Conservation (phyloP, 805 yeast species). For the baker's yeast (Saccharomyces cerevisiae) region DNA sequence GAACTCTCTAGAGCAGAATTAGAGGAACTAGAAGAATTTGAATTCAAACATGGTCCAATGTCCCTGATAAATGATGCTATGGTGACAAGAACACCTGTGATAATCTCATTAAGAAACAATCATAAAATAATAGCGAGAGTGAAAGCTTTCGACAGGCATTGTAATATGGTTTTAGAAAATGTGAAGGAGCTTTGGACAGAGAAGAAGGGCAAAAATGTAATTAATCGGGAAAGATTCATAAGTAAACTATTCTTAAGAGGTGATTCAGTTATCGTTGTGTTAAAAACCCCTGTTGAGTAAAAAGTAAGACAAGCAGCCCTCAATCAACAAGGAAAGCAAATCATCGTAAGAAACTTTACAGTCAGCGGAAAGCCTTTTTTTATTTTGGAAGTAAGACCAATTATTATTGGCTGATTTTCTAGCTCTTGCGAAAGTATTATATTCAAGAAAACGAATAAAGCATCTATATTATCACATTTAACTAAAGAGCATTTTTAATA, state of each 20-base stretch:
- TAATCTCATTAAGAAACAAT: conserved; percentile 85
- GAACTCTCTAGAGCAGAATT: conserved; percentile 77
- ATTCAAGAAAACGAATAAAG: not conserved
- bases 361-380: not conserved
- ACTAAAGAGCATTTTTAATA: not conserved
- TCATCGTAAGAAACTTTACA: not conserved
- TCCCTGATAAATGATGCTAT: conserved; percentile 80
- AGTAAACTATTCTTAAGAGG: conserved; percentile 90
- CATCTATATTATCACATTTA: not conserved
- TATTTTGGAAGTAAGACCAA: not conserved
- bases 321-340: not conserved
- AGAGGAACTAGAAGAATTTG: conserved; percentile 78
- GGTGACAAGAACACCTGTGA: conserved; percentile 61
- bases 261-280: conserved; percentile 82
- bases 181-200: conserved; percentile 80
- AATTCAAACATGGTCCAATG: conserved; percentile 85
- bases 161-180: conserved; percentile 85
- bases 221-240: conserved; percentile 66
- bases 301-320: not conserved
- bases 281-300: conserved; percentile 39
- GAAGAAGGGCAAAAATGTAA: conserved; percentile 54
- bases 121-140: conserved; percentile 86
- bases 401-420: not conserved
- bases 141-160: conserved; percentile 92
- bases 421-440: not conserved